Base-by-base conservation (phyloP, 768 basidiomycete genomes). In the Lactifluus echinatus region DNA sequence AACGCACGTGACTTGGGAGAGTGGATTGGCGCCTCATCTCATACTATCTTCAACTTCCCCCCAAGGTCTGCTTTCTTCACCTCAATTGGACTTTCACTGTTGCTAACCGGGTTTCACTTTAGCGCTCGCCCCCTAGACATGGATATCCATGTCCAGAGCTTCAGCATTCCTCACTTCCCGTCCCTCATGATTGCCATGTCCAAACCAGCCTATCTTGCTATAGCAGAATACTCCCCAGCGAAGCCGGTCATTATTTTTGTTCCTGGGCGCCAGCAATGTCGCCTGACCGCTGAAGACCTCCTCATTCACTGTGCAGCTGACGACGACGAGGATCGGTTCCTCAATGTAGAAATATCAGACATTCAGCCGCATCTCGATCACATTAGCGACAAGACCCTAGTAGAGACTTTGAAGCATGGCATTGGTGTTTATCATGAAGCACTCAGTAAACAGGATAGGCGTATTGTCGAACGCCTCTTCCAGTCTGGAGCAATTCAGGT, bases 161-260 rank as follows among this genome's bases (percentile, higher is more conserved):
- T 96, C 76, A 82, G 81, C 26, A 90, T 93, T 45, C 91, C 93
- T n/a, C 96, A 98, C 67, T 96, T 95, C 82, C 93, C 96, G 0
- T 96, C 93, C 0, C 76, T 99, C 40, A 98, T 99, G 95, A 92
- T 98, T 58, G 81, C 93, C 44, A 98, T 99, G 96, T 93, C 94
- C 8, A 98, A 98, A 68, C 96, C 96, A 0, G 90, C 95, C 0
- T 98, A 97, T 69, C 81, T 98, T 7, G 85, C 94, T 29, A 87
- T 97, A 59, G 74, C 84, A 43, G 95, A 99, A 67, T 85, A 93
- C 62, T 85, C 96, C 0, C 79, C 84, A 0, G 77, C 81, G 4
- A 90, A 89, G 64, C 94, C 94, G 0, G 90, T 93, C 61, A 87
- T 98, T 64, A 73, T 90, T 60, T 98, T 98, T 59, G 95, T 98